These are phyloP conservation scores for Debaryomyces prosopidis DNA, from an alignment of 805 yeast species.

Conservation along the genomic window DNA sequence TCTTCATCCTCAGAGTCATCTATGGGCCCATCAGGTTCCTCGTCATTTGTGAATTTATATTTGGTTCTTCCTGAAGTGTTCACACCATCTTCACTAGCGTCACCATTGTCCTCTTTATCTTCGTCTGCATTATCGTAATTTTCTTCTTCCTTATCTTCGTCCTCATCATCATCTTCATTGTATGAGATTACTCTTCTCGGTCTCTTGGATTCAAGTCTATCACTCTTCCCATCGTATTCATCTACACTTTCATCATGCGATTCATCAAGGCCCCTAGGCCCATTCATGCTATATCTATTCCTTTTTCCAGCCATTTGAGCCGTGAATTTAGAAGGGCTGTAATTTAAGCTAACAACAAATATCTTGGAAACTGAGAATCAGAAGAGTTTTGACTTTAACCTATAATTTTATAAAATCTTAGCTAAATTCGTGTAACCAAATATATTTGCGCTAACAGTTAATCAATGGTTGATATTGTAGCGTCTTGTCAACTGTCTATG, in stretches of 20 bases:
- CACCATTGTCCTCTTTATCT: constrained; percentile 20
- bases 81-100: constrained; percentile 21
- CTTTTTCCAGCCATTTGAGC: constrained; percentile 14
- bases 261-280: background rate
- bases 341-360: constrained; percentile 12
- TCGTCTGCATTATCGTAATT: constrained; percentile 17
- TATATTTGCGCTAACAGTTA: no score
- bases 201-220: constrained; percentile 3
- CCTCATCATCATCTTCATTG: constrained; percentile 14
- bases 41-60: constrained; percentile 15
- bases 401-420: no score
- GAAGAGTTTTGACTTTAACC: no score
- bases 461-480: no score
- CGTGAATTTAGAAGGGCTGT: constrained; percentile 10
- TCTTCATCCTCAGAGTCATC: constrained; percentile 11
- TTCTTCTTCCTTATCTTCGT: constrained; percentile 13
- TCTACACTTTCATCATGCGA: background rate
- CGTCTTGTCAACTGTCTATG: no score
- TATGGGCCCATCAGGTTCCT: constrained; percentile 17
- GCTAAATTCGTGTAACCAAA: no score
- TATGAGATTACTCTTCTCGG: constrained; percentile 11
- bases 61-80: background rate
- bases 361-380: background rate
- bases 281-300: background rate
- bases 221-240: constrained; percentile 5